These are phyloP conservation scores for Candida ovalis DNA, from an alignment of 805 yeast species.

Conservation along the genomic window DNA sequence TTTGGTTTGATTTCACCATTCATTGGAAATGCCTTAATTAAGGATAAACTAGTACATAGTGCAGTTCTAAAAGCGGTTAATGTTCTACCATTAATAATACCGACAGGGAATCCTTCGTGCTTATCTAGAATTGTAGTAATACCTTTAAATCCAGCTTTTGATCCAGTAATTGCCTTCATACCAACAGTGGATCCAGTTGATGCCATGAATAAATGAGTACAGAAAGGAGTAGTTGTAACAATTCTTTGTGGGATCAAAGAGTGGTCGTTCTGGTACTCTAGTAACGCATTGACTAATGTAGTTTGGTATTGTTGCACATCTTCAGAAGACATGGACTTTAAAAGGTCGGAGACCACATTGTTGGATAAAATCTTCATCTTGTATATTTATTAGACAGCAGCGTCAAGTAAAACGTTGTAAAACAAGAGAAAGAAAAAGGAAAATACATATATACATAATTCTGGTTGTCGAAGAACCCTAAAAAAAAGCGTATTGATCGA, in stretches of 20 bases:
- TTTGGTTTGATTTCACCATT: slow-evolving; percentile 18
- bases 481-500: too few species aligned
- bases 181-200: slow-evolving; percentile 56
- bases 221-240: slow-evolving; percentile 37
- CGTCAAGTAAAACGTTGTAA: too few species aligned
- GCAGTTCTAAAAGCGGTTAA: slow-evolving; percentile 70
- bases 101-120: slow-evolving; percentile 45
- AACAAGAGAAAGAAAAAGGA: background rate
- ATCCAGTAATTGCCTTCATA: slow-evolving; percentile 56
- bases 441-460: too few species aligned
- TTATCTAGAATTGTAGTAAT: slow-evolving; percentile 48
- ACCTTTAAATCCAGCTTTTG: slow-evolving; percentile 58
- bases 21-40: slow-evolving; percentile 34
- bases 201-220: slow-evolving; percentile 61
- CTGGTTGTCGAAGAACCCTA: too few species aligned
- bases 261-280: slow-evolving; percentile 40
- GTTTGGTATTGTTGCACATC: slow-evolving; percentile 35
- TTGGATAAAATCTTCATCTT: slow-evolving; percentile 35
- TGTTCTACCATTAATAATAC: slow-evolving; percentile 53
- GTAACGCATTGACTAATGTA: slow-evolving; percentile 35
- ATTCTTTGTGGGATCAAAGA: slow-evolving; percentile 52
- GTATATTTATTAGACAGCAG: too few species aligned
- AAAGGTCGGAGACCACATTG: slow-evolving; percentile 27
- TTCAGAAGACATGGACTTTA: slow-evolving; percentile 23
- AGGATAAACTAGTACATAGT: slow-evolving; percentile 47